Conservation (phyloP, 805 yeast species). For the Monosporozyma solicola region DNA sequence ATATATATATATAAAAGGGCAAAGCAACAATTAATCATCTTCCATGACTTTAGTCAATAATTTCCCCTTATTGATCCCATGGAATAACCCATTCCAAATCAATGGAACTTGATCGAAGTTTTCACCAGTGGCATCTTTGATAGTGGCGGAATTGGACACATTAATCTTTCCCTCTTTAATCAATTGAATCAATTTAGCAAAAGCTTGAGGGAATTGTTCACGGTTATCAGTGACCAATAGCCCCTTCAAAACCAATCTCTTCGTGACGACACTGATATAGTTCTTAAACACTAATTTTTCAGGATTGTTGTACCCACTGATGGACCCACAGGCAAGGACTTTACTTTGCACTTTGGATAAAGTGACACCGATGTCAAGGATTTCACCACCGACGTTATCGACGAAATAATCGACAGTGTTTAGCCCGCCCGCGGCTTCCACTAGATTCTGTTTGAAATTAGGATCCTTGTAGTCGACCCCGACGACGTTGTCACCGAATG, state of each 20-base stretch:
- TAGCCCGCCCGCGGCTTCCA: constrained; percentile 36
- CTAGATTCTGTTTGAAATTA: constrained; percentile 30
- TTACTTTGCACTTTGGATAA: constrained; percentile 33
- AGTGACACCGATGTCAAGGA: constrained; percentile 37
- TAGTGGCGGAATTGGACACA: constrained; percentile 31
- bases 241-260: constrained; percentile 45
- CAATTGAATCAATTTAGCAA: constrained; percentile 29
- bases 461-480: constrained; percentile 45
- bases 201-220: constrained; percentile 33
- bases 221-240: constrained; percentile 41
- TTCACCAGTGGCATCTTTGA: constrained; percentile 35
- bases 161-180: constrained; percentile 36
- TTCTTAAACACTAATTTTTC: constrained; percentile 31
- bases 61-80: constrained; percentile 42
- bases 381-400: constrained; percentile 59
- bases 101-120: constrained; percentile 38
- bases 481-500: constrained; percentile 44
- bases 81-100: constrained; percentile 40
- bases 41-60: constrained; percentile 38
- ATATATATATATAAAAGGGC: too few relatives aligned
- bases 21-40: neutral
- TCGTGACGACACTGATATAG: constrained; percentile 39
- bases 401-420: constrained; percentile 45
- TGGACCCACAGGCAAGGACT: constrained; percentile 55
- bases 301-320: constrained; percentile 46